Percentiles rank a stretch among this genome's conserved stretches.
Conservation (phyloP, 116 monocot genomes). For the Cymodocea nodosa region DNA sequence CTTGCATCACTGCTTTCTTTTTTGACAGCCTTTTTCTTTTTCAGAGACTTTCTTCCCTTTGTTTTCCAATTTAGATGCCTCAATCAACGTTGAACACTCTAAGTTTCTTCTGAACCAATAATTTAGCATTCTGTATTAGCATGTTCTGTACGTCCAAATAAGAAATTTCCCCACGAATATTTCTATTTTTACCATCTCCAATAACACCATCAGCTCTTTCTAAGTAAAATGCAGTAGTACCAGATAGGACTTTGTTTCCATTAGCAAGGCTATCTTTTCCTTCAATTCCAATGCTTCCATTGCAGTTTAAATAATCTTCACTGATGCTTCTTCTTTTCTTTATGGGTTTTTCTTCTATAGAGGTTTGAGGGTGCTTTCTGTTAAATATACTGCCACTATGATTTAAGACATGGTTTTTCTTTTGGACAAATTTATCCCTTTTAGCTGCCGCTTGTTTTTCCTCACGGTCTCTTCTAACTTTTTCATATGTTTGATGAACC, state of each 20-base stretch:
- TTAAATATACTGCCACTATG: constrained; percentile 4
- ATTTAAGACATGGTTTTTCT: constrained; percentile 8
- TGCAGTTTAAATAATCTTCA: constrained; percentile 2
- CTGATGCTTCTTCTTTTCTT: constrained; percentile 21
- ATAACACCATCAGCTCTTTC: constrained; percentile 6
- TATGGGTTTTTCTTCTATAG: constrained; percentile 6
- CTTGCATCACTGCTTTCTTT: constrained; percentile 10
- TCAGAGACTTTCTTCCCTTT: constrained; percentile 23
- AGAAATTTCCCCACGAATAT: constrained; percentile 8
- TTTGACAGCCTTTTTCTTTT: constrained; percentile 8
- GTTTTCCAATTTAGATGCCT: constrained; percentile 9
- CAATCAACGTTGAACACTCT: constrained; percentile 18
- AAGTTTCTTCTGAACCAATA: constrained; percentile 27
- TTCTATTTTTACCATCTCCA: constrained; percentile 11
- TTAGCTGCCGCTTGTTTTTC: constrained; percentile 30
- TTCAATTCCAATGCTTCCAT: neutral
- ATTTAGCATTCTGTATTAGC: constrained; percentile 39
- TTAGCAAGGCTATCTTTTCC: neutral
- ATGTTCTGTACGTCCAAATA: constrained; percentile 24
- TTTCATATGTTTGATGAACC: constrained; percentile 50
- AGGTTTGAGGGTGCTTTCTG: constrained; percentile 1
- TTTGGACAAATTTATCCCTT: constrained; percentile 28
- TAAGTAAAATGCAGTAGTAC: constrained; percentile 8
- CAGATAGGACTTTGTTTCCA: constrained; percentile 4
- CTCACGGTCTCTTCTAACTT: constrained; percentile 35